Percentiles rank a stretch among this genome's conserved stretches.
Evolutionary conservation across 345 rosid genomes (phyloP).

Genomic region (Arabidopsis suecica): DNA sequence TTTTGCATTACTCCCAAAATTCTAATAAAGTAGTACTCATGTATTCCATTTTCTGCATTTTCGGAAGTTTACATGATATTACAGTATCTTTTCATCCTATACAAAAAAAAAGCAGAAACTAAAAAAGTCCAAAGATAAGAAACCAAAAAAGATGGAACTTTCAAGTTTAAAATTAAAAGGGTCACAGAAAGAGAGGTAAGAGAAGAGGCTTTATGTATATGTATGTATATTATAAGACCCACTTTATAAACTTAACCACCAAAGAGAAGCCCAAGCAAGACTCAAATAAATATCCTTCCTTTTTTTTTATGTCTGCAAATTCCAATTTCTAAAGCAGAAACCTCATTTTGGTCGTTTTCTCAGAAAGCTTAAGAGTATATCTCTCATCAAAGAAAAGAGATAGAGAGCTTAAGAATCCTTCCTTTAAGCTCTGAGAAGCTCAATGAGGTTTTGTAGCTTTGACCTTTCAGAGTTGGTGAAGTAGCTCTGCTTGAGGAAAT

Average conservation of each 20-base stretch:
- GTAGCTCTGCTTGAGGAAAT: constrained; percentile 94
- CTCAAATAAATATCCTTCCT: background rate
- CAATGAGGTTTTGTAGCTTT: constrained; percentile 32
- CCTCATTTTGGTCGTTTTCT: constrained; percentile 26
- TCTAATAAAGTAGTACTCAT: constrained; percentile 4
- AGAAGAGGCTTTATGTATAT: constrained; percentile 25
- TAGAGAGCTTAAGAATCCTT: constrained; percentile 10
- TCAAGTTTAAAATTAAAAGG: constrained; percentile 36
- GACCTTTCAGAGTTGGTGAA: constrained; percentile 45
- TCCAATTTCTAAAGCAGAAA: constrained; percentile 41
- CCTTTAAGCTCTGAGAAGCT: constrained; percentile 23
- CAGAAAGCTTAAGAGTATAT: constrained; percentile 31
- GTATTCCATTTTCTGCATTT: constrained; percentile 31
- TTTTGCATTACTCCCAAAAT: constrained; percentile 13
- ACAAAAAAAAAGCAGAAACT: constrained; percentile 9
- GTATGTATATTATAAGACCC: constrained; percentile 28
- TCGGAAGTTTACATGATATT: constrained; percentile 21
- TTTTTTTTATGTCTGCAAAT: constrained; percentile 26
- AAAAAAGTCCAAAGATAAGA: constrained; percentile 2
- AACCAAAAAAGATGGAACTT: constrained; percentile 6
- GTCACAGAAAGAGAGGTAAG: constrained; percentile 23
- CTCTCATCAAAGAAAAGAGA: constrained; percentile 21
- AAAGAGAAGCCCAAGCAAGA: constrained; percentile 28
- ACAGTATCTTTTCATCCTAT: constrained; percentile 23
- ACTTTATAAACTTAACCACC: constrained; percentile 37